These are phyloP conservation scores for Blumeriella jaapii DNA, from an alignment of 2,329 filamentous ascomycete genomes.

Conservation along the genomic window DNA sequence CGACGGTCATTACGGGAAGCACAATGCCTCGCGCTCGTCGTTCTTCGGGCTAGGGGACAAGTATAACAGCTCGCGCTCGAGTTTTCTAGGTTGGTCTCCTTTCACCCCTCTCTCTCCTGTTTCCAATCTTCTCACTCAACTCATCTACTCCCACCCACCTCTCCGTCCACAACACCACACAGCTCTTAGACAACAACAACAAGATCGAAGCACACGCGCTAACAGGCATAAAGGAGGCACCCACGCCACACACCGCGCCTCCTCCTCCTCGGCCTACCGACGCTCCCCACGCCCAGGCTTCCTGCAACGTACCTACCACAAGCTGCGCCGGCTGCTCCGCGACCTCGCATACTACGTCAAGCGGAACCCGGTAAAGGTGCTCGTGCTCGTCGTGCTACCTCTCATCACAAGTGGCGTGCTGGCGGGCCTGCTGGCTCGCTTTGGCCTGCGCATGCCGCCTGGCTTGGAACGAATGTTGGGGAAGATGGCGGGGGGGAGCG, in stretches of 20 bases:
- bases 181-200: no score
- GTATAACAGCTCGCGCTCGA: neutral
- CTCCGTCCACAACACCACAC: no score
- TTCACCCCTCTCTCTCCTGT: conserved; percentile 1
- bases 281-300: conserved; percentile 74
- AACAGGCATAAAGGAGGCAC: conserved; percentile 7
- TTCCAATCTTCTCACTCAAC: no score
- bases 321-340: conserved; percentile 67
- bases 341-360: conserved; percentile 75
- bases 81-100: conserved; percentile 1
- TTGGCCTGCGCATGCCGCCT: conserved; percentile 67
- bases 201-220: neutral
- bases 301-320: conserved; percentile 58
- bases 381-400: conserved; percentile 78
- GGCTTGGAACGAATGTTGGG: conserved; percentile 48
- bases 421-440: conserved; percentile 62
- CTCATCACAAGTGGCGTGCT: conserved; percentile 75
- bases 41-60: neutral
- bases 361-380: conserved; percentile 75
- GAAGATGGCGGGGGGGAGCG: conserved; percentile 3
- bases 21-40: conserved; percentile 33
- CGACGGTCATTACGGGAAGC: conserved; percentile 20
- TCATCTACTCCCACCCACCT: no score
- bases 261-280: conserved; percentile 53
- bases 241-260: conserved; percentile 13